Percentiles rank a stretch among this genome's conserved stretches.
Evolutionary conservation across 1,139 yeast genomes (phyloP).

Genomic region (Nakaseomyces glabratus): DNA sequence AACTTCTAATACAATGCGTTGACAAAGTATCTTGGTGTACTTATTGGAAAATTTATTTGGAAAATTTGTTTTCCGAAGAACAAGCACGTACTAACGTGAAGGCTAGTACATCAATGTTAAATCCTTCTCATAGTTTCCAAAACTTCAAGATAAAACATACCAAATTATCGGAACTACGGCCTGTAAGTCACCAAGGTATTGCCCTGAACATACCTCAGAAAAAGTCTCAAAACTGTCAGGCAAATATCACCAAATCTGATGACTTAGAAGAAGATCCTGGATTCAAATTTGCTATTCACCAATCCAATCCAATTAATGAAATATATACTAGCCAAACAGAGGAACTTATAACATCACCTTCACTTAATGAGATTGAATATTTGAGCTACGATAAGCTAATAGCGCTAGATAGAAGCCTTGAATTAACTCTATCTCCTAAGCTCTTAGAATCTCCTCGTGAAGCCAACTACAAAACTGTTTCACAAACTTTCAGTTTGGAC

Average conservation of each 20-base stretch:
- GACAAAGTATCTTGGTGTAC: conserved; percentile 17
- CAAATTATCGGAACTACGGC: conserved; percentile 12
- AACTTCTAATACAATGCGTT: conserved; percentile 14
- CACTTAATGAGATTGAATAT: conserved; percentile 18
- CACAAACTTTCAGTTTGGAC: conserved; percentile 15
- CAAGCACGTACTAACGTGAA: not conserved
- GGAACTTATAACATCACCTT: not conserved
- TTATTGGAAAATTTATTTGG: conserved; percentile 16
- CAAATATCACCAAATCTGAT: conserved; percentile 1
- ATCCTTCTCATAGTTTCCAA: conserved; percentile 9
- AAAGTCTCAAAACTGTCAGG: conserved; percentile 4
- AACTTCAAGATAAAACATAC: conserved; percentile 14
- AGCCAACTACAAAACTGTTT: conserved; percentile 13
- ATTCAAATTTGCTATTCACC: conserved; percentile 4
- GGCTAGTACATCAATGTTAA: not conserved
- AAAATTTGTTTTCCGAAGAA: conserved; percentile 9
- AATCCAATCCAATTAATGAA: conserved; percentile 1
- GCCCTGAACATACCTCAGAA: conserved; percentile 12
- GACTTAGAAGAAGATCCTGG: not conserved
- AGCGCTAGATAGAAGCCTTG: conserved; percentile 20
- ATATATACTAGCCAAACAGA: conserved; percentile 8
- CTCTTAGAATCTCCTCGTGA: conserved; percentile 10
- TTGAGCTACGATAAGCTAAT: conserved; percentile 22
- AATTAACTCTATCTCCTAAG: conserved; percentile 17
- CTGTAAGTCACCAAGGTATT: conserved; percentile 12